These are phyloP conservation scores for Penicillium brasilianum DNA, from an alignment of 2,329 filamentous ascomycete species.

Conservation along the genomic window DNA sequence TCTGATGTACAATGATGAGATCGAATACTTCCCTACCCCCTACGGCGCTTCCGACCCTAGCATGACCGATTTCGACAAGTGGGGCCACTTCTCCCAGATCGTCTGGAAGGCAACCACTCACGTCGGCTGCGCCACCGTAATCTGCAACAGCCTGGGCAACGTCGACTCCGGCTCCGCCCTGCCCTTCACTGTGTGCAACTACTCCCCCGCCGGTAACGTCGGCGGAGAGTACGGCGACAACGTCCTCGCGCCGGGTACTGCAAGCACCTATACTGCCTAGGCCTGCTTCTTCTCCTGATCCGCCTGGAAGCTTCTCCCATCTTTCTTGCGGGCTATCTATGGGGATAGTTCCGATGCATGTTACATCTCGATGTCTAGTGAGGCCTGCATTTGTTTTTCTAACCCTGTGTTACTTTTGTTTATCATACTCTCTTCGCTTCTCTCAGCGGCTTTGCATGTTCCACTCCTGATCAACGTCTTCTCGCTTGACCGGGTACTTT, in stretches of 20 bases:
- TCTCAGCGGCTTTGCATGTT: conserved; percentile 24
- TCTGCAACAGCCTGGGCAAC: conserved; percentile 53
- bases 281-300: conserved; percentile 1
- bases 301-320: not conserved
- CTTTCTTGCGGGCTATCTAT: not conserved
- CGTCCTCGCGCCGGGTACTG: conserved; percentile 49
- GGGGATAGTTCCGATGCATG: conserved; percentile 3
- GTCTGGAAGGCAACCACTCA: conserved; percentile 68
- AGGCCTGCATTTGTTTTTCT: conserved; percentile 18
- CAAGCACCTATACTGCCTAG: conserved; percentile 41
- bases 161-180: conserved; percentile 51
- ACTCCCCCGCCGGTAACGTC: conserved; percentile 72
- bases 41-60: conserved; percentile 67
- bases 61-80: conserved; percentile 66
- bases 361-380: not conserved
- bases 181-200: conserved; percentile 91
- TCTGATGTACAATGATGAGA: conserved; percentile 88
- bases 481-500: conserved; percentile 9
- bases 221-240: conserved; percentile 59
- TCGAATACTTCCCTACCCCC: conserved; percentile 58
- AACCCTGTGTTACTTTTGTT: conserved; percentile 19
- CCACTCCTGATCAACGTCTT: conserved; percentile 8
- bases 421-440: conserved; percentile 15
- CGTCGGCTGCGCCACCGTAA: conserved; percentile 65
- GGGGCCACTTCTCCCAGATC: conserved; percentile 78